Conservation (phyloP, 164 flowering plant species). For the Tetracentron sinense region DNA sequence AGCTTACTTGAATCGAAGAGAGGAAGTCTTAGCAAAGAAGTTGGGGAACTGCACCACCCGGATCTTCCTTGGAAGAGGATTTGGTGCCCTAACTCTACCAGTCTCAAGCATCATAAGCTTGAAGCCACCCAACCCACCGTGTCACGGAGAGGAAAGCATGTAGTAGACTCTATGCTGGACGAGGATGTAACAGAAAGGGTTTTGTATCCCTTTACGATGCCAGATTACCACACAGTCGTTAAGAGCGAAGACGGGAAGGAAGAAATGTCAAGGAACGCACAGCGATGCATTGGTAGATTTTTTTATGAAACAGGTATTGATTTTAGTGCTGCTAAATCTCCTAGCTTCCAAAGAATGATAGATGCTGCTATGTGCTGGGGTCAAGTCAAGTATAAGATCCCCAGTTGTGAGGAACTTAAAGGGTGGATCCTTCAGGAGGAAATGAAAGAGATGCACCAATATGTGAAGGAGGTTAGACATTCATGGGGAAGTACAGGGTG, state of each 20-base stretch:
- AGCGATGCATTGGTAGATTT: conserved; percentile 47
- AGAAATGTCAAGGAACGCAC: conserved; percentile 14
- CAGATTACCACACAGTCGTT: conserved; percentile 1
- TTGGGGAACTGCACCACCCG: conserved; percentile 13
- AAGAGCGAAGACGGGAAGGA: conserved; percentile 10
- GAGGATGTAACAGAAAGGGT: neutral
- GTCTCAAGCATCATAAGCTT: conserved; percentile 11
- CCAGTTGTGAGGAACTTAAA: conserved; percentile 41
- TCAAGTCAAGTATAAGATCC: conserved; percentile 17
- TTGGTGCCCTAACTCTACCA: conserved; percentile 2
- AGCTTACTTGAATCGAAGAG: conserved; percentile 20
- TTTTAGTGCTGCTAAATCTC: conserved; percentile 31
- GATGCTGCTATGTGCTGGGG: conserved; percentile 20
- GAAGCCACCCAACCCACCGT: conserved; percentile 12
- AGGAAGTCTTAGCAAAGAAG: conserved; percentile 19
- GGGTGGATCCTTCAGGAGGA: conserved; percentile 49
- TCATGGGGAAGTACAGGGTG: conserved; percentile 81
- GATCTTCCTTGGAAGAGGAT: conserved; percentile 20
- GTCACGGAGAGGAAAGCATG: conserved; percentile 12
- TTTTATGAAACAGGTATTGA: conserved; percentile 48
- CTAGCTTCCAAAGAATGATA: conserved; percentile 43
- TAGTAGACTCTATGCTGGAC: conserved; percentile 2
- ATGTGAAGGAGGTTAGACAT: conserved; percentile 32
- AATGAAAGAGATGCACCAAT: conserved; percentile 30
- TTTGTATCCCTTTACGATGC: neutral